phyloP scores from a whole-genome alignment of 768 basidiomycete species.

The Lepiota venenata region DNA sequence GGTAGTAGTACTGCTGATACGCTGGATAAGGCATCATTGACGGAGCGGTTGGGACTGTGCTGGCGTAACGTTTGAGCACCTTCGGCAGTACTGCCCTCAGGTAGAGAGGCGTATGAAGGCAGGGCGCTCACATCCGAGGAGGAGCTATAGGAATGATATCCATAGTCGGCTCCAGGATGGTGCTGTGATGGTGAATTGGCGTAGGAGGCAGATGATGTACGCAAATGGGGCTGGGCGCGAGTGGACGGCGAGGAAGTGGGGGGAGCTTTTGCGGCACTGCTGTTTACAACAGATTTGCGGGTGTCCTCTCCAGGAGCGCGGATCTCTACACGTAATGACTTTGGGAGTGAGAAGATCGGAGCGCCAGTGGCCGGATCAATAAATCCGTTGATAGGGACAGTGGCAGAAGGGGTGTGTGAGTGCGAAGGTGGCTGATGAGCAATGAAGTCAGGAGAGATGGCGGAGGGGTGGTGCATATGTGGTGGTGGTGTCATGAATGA shows the following conservation, averaged over 20 bases:
- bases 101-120: conserved; percentile 24
- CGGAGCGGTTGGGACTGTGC: conserved; percentile 5
- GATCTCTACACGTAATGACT: conserved; percentile 72
- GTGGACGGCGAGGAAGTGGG: conserved; percentile 21
- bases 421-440: conserved; percentile 27
- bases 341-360: conserved; percentile 73
- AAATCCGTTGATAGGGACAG: conserved; percentile 61
- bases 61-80: conserved; percentile 14
- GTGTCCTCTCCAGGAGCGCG: conserved; percentile 50
- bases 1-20: conserved; percentile 74
- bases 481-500: conserved; percentile 49
- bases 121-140: conserved; percentile 22
- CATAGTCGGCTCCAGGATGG: conserved; percentile 20
- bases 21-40: conserved; percentile 51
- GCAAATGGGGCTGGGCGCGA: conserved; percentile 35
- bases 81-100: conserved; percentile 20
- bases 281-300: conserved; percentile 23
- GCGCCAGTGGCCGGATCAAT: conserved; percentile 63
- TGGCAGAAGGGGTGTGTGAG: conserved; percentile 38
- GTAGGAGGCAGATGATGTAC: conserved; percentile 49
- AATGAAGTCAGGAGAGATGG: conserved; percentile 61
- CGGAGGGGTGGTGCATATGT: conserved; percentile 59
- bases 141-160: conserved; percentile 21
- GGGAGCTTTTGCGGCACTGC: conserved; percentile 22
- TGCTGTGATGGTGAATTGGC: conserved; percentile 33